Percentiles rank a stretch among this genome's conserved stretches.
These are phyloP conservation scores for Alternaria hordeiaustralica DNA, from an alignment of 2,329 filamentous ascomycete genomes.

Conservation along the genomic window DNA sequence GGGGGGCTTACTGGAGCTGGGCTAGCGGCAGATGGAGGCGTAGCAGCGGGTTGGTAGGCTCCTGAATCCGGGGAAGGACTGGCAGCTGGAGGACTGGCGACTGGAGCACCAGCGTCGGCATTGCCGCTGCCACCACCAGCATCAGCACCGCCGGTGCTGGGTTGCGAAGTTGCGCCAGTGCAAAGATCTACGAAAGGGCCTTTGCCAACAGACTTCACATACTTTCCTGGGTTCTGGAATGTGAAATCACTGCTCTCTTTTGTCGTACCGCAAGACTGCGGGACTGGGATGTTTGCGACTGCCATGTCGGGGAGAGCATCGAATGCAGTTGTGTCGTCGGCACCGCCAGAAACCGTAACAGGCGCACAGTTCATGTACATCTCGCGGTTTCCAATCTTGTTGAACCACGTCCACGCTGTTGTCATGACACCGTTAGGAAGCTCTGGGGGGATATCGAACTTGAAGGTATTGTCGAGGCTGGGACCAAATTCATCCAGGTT, in stretches of 20 bases:
- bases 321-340: constrained; percentile 60
- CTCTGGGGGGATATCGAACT: constrained; percentile 65
- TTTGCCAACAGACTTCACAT: constrained; percentile 45
- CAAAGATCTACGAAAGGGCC: constrained; percentile 37
- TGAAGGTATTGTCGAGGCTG: constrained; percentile 38
- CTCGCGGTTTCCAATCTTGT: constrained; percentile 85
- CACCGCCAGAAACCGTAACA: constrained; percentile 65
- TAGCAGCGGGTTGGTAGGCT: not conserved
- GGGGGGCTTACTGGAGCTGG: constrained; percentile 2
- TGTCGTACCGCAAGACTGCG: constrained; percentile 57
- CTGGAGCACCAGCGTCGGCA: not conserved
- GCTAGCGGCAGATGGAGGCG: constrained; percentile 1
- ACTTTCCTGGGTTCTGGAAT: constrained; percentile 71
- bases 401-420: constrained; percentile 92
- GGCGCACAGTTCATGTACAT: constrained; percentile 97
- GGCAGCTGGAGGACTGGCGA: not conserved
- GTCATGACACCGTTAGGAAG: constrained; percentile 76
- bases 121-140: not conserved
- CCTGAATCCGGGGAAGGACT: not conserved
- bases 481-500: constrained; percentile 47
- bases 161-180: constrained; percentile 16
- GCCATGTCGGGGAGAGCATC: constrained; percentile 73
- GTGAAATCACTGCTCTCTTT: constrained; percentile 51
- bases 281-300: constrained; percentile 66
- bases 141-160: constrained; percentile 3